Conservation (phyloP, 306 rosid genomes). For the Astragalus membranaceus region DNA sequence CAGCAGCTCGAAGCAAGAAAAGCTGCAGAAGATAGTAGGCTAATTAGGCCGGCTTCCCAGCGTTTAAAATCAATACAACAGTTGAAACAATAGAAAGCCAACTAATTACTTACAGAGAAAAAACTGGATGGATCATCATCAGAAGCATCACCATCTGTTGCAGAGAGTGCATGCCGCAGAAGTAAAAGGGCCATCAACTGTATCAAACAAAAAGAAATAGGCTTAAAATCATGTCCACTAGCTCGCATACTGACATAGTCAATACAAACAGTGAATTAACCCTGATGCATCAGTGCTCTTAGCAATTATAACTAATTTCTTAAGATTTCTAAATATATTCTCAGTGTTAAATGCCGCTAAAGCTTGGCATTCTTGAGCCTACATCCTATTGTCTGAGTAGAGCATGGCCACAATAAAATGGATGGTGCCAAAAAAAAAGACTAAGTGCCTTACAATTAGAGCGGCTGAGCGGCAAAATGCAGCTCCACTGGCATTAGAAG, state of each 20-base stretch:
- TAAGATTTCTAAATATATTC: not conserved
- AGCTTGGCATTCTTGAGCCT: not conserved
- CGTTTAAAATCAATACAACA: not conserved
- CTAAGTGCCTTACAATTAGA: conserved; percentile 66
- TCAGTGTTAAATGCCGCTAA: not conserved
- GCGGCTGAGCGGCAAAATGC: conserved; percentile 96
- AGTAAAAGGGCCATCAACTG: conserved; percentile 92
- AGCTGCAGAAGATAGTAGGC: conserved; percentile 43
- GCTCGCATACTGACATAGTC: not conserved
- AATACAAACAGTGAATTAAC: not conserved
- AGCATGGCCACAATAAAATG: not conserved
- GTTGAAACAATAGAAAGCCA: not conserved
- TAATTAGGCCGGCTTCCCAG: conserved; percentile 11
- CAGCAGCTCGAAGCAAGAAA: conserved; percentile 93
- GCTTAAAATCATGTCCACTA: not conserved
- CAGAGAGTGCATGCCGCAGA: conserved; percentile 76
- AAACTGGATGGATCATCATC: conserved; percentile 69
- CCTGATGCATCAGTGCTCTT: not conserved
- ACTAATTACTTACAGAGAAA: conserved; percentile 70
- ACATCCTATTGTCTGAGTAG: not conserved
- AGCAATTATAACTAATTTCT: not conserved
- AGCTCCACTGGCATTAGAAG: conserved; percentile 84
- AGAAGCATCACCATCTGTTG: conserved; percentile 49
- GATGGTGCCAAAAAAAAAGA: not conserved
- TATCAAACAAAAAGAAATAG: conserved; percentile 17